Evolutionary conservation across 208 protist species (phyloP), one percentile per base, ranked within the genome.

Genomic region (Acanthamoeba lenticulata): DNA sequence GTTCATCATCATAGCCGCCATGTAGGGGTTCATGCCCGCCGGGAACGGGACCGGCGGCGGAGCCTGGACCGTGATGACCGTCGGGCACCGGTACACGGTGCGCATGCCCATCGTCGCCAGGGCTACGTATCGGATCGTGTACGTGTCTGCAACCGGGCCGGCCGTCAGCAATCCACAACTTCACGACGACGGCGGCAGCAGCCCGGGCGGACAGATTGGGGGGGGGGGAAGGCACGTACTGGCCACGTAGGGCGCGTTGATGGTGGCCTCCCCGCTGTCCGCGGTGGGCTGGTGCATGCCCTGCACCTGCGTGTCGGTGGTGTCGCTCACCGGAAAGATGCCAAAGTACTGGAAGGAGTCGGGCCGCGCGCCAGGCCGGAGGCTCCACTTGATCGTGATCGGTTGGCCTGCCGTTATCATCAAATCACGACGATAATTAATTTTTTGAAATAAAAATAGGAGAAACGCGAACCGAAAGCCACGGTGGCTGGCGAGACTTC

Each of bases 401-500:
- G 34, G 69, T 40, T 79, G 32, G 69, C 69, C 69, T 79, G 67
- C 13, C 24, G 19, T 5, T 52, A 52, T 52, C n/a, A n/a, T n/a
- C n/a, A n/a, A n/a, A n/a, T n/a, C n/a, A n/a, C n/a, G n/a, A n/a
- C n/a, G n/a, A n/a, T n/a, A n/a, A n/a, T n/a, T n/a, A n/a, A n/a
- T n/a, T n/a, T n/a, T n/a, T n/a, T n/a, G n/a, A n/a, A n/a, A n/a
- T n/a, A n/a, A n/a, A n/a, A n/a, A n/a, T 17, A 42, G 7, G 1
- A 77, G 11, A 44, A 42, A 72, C 27, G 17, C 19, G 38, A 27
- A 79, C 69, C 36, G 24, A 21, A 38, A 32, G 19, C 44, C 34
- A 79, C 36, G 21, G 69, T 79, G 40, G 69, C 44, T 2, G 69
- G 69, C 69, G 69, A 79, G 69, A 79, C 69, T 79, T 79, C 69